Conservation (phyloP, 345 rosid genomes). For the Syzygium aqueum region DNA sequence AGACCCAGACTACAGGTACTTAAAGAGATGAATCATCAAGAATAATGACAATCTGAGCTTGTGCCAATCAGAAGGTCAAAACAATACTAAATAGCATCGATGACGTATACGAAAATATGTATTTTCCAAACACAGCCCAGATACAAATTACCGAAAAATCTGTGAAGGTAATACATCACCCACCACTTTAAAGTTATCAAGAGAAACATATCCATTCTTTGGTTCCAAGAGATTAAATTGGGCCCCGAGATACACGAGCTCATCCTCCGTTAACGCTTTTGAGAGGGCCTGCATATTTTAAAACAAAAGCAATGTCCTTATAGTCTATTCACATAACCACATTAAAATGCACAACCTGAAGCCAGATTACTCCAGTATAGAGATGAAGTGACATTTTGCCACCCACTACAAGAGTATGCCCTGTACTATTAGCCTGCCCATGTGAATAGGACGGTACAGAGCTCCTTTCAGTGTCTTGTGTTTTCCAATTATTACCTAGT, state of each 20-base stretch:
- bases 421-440: not conserved
- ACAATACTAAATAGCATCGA: not conserved
- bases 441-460: not conserved
- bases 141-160: not conserved
- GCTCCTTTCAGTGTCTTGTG: not conserved
- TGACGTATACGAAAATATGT: not conserved
- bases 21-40: not conserved
- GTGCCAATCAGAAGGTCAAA: not conserved
- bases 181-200: constrained; percentile 67
- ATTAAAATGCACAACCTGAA: not conserved
- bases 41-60: not conserved
- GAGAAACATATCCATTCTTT: constrained; percentile 60
- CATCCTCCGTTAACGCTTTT: constrained; percentile 82
- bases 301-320: not conserved
- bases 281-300: constrained; percentile 68
- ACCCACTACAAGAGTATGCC: not conserved
- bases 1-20: not conserved
- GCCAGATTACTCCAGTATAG: not conserved
- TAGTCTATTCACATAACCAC: not conserved
- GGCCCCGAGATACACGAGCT: constrained; percentile 63
- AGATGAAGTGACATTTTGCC: not conserved
- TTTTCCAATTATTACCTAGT: not conserved
- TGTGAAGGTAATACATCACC: constrained; percentile 5
- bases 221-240: constrained; percentile 86
- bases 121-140: not conserved